Conservation (phyloP, 169 alveolate genomes). For the Eimeria sp. region DNA sequence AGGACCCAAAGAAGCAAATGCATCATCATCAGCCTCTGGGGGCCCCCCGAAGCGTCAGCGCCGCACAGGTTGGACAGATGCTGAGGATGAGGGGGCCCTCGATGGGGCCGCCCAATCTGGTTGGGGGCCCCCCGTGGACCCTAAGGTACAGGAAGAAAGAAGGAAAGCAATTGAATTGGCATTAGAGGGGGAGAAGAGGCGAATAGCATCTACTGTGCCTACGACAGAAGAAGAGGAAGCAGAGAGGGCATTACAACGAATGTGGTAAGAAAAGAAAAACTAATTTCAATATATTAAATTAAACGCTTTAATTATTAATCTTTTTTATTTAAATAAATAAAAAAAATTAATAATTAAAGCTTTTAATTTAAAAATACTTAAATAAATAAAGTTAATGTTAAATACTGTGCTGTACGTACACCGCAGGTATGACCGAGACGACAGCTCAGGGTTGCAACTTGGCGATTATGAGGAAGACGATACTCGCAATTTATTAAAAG, state of each 20-base stretch:
- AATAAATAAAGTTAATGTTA: no score
- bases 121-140: conserved; percentile 75
- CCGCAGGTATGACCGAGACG: conserved; percentile 83
- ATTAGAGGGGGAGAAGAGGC: conserved; percentile 11
- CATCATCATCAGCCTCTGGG: not conserved
- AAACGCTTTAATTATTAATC: not conserved
- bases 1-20: not conserved
- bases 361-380: no score
- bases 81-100: not conserved
- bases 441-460: conserved; percentile 28
- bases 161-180: conserved; percentile 58
- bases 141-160: conserved; percentile 33
- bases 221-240: conserved; percentile 51
- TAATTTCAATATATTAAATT: no score
- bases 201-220: not conserved
- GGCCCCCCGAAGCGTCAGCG: conserved; percentile 20
- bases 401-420: not conserved
- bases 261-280: not conserved
- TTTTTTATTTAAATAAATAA: no score
- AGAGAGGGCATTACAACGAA: conserved; percentile 44
- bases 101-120: conserved; percentile 30
- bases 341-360: no score
- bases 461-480: conserved; percentile 79
- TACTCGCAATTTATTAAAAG: not conserved
- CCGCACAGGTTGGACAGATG: conserved; percentile 28